Percentiles rank a stretch among this genome's conserved stretches.
Conservation (phyloP, 306 rosid genomes). For the Citrullus amarus region DNA sequence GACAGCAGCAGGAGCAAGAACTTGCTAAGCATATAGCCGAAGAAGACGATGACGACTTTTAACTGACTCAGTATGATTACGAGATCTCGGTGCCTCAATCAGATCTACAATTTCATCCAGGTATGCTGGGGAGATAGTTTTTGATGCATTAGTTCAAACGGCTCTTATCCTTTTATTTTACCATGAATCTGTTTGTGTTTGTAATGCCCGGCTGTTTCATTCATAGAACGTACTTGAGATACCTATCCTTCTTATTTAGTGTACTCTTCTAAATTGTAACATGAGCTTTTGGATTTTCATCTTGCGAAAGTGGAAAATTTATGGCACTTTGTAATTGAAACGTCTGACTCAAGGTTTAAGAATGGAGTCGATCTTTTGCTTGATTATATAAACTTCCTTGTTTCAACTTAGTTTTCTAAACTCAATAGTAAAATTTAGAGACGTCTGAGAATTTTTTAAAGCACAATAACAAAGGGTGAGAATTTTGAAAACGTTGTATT, state of each 20-base stretch:
- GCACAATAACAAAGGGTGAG: no score
- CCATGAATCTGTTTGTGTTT: background rate
- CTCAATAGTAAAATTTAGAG: background rate
- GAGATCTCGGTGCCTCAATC: background rate
- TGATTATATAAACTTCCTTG: no score
- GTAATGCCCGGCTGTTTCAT: background rate
- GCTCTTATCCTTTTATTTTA: background rate
- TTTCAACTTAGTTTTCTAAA: background rate
- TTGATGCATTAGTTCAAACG: background rate
- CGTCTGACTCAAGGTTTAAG: background rate
- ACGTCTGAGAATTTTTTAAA: no score
- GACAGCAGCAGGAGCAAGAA: conserved; percentile 49
- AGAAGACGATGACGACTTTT: conserved; percentile 43
- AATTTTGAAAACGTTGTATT: no score
- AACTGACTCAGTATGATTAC: background rate
- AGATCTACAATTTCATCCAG: background rate
- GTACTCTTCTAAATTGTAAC: background rate
- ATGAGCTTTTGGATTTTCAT: background rate
- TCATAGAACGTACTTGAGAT: background rate
- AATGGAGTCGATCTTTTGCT: background rate
- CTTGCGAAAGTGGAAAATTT: background rate
- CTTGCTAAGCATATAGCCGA: conserved; percentile 47
- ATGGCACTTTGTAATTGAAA: background rate
- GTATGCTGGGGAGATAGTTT: background rate
- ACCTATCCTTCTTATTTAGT: background rate